These are phyloP conservation scores for Lentinula edodes DNA, from an alignment of 768 basidiomycete species.

Conservation along the genomic window DNA sequence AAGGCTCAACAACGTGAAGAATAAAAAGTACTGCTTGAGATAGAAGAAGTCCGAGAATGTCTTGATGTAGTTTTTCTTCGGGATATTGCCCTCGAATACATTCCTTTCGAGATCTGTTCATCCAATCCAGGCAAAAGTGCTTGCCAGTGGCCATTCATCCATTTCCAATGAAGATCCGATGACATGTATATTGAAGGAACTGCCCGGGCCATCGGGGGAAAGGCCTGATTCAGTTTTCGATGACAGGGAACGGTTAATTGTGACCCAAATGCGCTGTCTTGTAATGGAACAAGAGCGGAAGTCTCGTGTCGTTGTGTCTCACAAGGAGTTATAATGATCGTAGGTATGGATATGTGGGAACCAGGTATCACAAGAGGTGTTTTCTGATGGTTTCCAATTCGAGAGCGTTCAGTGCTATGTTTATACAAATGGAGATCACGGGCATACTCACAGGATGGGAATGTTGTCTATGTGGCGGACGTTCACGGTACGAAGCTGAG, in stretches of 20 bases:
- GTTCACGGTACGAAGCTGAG: neutral
- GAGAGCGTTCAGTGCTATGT: neutral
- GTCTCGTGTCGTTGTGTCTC: constrained; percentile 29
- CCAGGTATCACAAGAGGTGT: constrained; percentile 24
- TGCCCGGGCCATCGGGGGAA: constrained; percentile 11
- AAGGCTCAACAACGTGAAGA: too few species aligned
- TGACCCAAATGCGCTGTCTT: constrained; percentile 48
- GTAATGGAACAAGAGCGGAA: constrained; percentile 43
- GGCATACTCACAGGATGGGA: neutral
- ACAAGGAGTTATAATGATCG: constrained; percentile 48
- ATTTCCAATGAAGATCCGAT: constrained; percentile 39
- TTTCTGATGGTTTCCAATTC: neutral
- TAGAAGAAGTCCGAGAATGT: neutral
- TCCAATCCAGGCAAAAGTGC: constrained; percentile 39
- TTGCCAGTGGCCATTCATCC: constrained; percentile 49
- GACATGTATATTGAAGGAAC: neutral
- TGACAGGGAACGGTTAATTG: constrained; percentile 46
- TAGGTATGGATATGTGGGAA: constrained; percentile 35
- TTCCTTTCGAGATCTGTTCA: constrained; percentile 38
- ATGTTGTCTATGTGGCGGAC: constrained; percentile 3
- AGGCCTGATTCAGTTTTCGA: constrained; percentile 38
- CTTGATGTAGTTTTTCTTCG: neutral
- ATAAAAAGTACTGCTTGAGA: neutral
- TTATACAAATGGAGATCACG: neutral
- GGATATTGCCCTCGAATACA: constrained; percentile 29